Conservation (phyloP, 1,139 yeast genomes). For the Candida tetrigidarum region DNA sequence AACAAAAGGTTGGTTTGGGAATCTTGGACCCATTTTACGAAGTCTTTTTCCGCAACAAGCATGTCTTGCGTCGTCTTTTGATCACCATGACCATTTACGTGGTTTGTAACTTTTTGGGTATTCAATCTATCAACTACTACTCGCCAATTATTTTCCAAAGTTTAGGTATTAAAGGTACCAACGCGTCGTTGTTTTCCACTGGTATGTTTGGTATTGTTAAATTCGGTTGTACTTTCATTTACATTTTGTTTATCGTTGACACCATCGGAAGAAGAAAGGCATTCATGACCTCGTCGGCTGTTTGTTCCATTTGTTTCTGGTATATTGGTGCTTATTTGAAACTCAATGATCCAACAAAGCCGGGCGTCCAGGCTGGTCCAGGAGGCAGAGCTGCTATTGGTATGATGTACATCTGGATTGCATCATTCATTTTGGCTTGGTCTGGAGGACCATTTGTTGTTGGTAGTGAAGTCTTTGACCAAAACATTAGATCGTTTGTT, state of each 20-base stretch:
- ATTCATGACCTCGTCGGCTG: constrained; percentile 40
- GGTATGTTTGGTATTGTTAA: constrained; percentile 50
- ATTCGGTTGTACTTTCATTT: constrained; percentile 40
- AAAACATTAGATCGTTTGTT: constrained; percentile 44
- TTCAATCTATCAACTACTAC: constrained; percentile 50
- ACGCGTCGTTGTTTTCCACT: constrained; percentile 43
- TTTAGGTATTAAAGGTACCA: constrained; percentile 44
- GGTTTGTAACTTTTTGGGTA: constrained; percentile 50
- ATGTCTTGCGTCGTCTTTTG: constrained; percentile 32
- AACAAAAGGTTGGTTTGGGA: constrained; percentile 37
- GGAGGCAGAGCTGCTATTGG: constrained; percentile 49
- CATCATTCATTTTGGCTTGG: constrained; percentile 48
- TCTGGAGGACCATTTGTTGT: constrained; percentile 50
- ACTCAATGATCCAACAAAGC: constrained; percentile 40
- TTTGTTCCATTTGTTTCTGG: constrained; percentile 47
- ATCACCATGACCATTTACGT: constrained; percentile 40
- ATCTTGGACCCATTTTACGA: constrained; percentile 42
- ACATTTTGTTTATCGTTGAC: constrained; percentile 42
- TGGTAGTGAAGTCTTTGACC: constrained; percentile 48
- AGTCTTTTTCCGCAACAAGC: constrained; percentile 34
- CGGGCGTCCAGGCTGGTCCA: constrained; percentile 42
- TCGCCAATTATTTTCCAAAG: constrained; percentile 46
- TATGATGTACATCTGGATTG: constrained; percentile 50
- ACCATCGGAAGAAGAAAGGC: constrained; percentile 43
- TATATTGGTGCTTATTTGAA: constrained; percentile 47